Base-by-base conservation (phyloP, 1,139 yeast genomes). In the Candida pseudocylindracea region DNA sequence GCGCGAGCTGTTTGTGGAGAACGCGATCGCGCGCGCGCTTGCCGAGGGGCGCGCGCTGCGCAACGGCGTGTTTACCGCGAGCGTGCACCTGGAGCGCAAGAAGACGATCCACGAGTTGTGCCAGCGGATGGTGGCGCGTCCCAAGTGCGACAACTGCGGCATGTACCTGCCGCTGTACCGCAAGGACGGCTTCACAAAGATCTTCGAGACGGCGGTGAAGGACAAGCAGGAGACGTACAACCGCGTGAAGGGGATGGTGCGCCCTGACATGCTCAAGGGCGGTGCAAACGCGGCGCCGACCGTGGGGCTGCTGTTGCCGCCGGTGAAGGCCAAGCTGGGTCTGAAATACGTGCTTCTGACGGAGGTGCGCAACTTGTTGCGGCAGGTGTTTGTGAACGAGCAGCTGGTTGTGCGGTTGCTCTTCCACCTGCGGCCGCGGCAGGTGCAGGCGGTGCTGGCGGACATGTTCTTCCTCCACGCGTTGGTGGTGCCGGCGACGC, bases 81-180 rank as follows among this genome's bases (percentile, higher is more conserved):
- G 91, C 27, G 79, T 85, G 30, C 67, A 69, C 28, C 94, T 83
- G 48, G 94, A 81, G 53, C 72, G 98, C 54, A 85, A 85, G 49
- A 53, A 51, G 12, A 55, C 76, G 39, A 63, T 91, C 40, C 76
- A 72, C 38, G 80, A 73, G 30, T 75, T 85, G 45, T 79, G 83
- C 58, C 69, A 66, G 45, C 67, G 67, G 42, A 55, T 83, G 35
- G 57, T 80, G 42, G 55, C 74, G 33, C 71, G 94, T 53, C 73
- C 81, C 36, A 78, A 73, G 52, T 91, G 99, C 67, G 92, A 79
- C 47, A 83, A 83, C 53, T 91, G 99, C 66, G 80, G 83, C 33
- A 79, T 85, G 93, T 79, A 64, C 51, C 81, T 94, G 31, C 96
- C 98, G 35, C 63, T 74, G 30, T 88, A 74, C 61, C 71, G 98